Evolutionary conservation across 768 basidiomycete species (phyloP).

Genomic region (Naematelia encephala): DNA sequence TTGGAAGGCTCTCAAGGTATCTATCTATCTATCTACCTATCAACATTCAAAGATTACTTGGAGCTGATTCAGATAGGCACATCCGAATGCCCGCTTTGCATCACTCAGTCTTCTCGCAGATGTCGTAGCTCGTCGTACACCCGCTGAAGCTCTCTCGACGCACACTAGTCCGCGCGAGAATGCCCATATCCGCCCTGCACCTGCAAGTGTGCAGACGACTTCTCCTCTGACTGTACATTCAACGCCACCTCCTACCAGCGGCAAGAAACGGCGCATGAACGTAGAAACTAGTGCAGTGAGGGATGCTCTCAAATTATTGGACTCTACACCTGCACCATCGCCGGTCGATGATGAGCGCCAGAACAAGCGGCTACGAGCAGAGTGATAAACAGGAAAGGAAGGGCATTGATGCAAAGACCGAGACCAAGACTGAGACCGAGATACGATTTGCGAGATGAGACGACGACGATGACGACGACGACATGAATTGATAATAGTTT

Average conservation of each 20-base stretch:
- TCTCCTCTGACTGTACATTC: not conserved
- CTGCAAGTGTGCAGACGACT: no score
- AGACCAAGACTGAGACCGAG: not conserved
- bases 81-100: constrained; percentile 46
- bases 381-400: not conserved
- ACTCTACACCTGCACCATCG: constrained; percentile 25
- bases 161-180: not conserved
- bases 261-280: constrained; percentile 35
- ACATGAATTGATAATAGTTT: no score
- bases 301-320: constrained; percentile 41
- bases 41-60: not conserved
- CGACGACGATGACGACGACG: not conserved
- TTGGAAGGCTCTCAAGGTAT: constrained; percentile 48
- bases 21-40: not conserved
- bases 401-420: not conserved
- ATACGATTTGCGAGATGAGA: not conserved
- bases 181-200: not conserved
- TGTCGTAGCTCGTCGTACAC: constrained; percentile 44
- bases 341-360: not conserved
- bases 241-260: not conserved
- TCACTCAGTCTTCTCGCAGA: constrained; percentile 47
- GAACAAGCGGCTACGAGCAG: not conserved
- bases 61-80: constrained; percentile 29
- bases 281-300: constrained; percentile 43
- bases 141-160: not conserved